Evolutionary conservation across 2,329 filamentous ascomycete species (phyloP).

Genomic region (Sarocladium oryzae): DNA sequence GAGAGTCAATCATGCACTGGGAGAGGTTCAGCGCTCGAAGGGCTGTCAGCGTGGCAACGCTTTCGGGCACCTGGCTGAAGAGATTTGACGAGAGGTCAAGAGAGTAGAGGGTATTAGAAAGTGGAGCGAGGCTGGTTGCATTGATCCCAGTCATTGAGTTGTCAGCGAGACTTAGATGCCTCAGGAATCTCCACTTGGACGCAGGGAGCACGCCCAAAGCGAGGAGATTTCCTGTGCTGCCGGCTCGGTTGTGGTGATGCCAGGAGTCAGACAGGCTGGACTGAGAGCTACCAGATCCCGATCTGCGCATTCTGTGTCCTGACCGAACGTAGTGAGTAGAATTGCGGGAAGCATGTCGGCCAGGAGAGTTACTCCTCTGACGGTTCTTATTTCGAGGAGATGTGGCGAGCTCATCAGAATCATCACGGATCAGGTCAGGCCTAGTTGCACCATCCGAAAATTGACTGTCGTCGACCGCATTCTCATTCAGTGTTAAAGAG

Average conservation of each 20-base stretch:
- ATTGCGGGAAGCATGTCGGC: conserved; percentile 68
- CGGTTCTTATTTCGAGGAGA: conserved; percentile 39
- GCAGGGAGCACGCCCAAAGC: conserved; percentile 66
- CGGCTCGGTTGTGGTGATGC: conserved; percentile 51
- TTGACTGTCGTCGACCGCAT: conserved; percentile 37
- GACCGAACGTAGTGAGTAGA: conserved; percentile 60
- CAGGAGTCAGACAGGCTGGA: conserved; percentile 64
- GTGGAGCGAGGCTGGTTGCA: conserved; percentile 66
- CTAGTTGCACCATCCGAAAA: conserved; percentile 23
- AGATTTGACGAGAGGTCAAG: conserved; percentile 89
- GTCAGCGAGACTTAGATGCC: conserved; percentile 85
- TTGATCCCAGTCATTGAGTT: conserved; percentile 81
- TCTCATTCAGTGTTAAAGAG: conserved; percentile 51
- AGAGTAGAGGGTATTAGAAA: conserved; percentile 84
- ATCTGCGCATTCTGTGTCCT: conserved; percentile 72
- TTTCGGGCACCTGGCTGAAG: conserved; percentile 91
- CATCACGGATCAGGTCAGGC: conserved; percentile 23
- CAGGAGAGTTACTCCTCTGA: conserved; percentile 75
- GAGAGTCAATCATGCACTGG: conserved; percentile 94
- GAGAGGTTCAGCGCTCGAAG: conserved; percentile 91
- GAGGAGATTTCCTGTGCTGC: conserved; percentile 74
- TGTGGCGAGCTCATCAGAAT: conserved; percentile 38
- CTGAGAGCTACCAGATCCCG: conserved; percentile 87
- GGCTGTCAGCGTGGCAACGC: conserved; percentile 74
- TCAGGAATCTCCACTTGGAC: conserved; percentile 91